Conservation (phyloP, 805 yeast species). For the Scheffersomyces stipitis region DNA sequence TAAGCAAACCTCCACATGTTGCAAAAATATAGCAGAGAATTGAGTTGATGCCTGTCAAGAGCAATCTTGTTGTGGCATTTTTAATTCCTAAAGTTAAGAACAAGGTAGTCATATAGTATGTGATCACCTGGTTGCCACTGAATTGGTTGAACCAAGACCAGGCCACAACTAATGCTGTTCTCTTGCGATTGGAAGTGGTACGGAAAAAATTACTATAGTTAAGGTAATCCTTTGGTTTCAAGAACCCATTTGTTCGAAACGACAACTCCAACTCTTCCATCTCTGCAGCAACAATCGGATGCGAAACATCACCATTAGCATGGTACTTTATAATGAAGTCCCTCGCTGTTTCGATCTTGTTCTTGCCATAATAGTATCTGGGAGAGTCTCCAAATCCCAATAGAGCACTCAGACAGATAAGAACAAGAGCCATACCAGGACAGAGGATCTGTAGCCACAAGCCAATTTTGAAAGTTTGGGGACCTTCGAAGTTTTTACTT, state of each 20-base stretch:
- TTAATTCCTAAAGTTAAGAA: background rate
- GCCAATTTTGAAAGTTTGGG: conserved; percentile 11
- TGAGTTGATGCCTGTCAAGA: background rate
- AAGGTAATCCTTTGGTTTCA: conserved; percentile 1
- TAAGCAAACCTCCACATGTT: background rate
- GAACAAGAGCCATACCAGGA: conserved; percentile 8
- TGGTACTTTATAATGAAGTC: conserved; percentile 1
- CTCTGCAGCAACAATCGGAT: background rate
- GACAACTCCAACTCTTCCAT: background rate
- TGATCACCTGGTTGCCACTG: conserved; percentile 2
- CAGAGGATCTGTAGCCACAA: conserved; percentile 12
- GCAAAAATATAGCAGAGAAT: conserved; percentile 1
- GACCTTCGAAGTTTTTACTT: background rate
- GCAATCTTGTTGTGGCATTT: conserved; percentile 1
- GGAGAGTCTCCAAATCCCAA: conserved; percentile 1
- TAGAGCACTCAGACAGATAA: no score
- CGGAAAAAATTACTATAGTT: background rate
- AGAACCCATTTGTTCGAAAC: background rate
- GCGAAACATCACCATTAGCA: conserved; percentile 1
- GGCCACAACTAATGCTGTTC: background rate
- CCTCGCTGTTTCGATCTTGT: background rate
- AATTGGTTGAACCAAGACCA: conserved; percentile 5
- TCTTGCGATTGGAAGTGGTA: background rate
- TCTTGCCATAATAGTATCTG: background rate
- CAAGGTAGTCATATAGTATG: conserved; percentile 1